A percentile compares a stretch with the other conserved stretches of the same genome.
These are phyloP conservation scores for Drosera spatulata DNA, from an alignment of 179 eudicot species.

Conservation along the genomic window DNA sequence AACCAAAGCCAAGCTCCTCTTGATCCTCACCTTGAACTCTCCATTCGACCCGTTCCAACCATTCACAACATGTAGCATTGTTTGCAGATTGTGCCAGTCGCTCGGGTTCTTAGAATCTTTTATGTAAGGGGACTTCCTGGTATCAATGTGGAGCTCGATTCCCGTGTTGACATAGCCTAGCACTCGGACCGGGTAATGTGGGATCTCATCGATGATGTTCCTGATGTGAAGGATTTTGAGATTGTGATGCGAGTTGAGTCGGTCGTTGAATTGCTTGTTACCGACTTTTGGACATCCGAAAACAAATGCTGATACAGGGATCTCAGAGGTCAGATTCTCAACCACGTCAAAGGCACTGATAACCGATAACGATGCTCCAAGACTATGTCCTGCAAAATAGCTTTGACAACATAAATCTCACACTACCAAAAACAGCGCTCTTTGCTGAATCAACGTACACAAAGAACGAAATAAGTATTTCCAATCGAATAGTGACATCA, in stretches of 20 bases:
- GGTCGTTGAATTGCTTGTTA: conserved; percentile 44
- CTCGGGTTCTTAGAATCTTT: conserved; percentile 55
- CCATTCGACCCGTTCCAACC: conserved; percentile 63
- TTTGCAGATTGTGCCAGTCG: conserved; percentile 78
- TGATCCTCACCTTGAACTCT: conserved; percentile 34
- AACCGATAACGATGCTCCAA: conserved; percentile 58
- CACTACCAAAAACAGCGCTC: no score
- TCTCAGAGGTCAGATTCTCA: conserved; percentile 42
- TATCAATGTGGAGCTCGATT: conserved; percentile 41
- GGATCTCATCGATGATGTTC: conserved; percentile 45
- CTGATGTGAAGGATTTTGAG: conserved; percentile 45
- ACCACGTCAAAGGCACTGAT: conserved; percentile 53
- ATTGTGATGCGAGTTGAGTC: conserved; percentile 25
- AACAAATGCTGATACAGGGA: conserved; percentile 48
- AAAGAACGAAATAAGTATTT: no score
- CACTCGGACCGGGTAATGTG: conserved; percentile 35
- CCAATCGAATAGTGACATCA: no score
- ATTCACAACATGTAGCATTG: conserved; percentile 53
- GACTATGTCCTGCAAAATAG: conserved; percentile 51
- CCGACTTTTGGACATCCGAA: conserved; percentile 83
- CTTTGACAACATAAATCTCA: no score
- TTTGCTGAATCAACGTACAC: no score
- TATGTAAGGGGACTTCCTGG: conserved; percentile 44
- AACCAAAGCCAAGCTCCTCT: conserved; percentile 61
- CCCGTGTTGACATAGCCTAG: conserved; percentile 52